Evolutionary conservation across 139 green algal genomes (phyloP).

Genomic region (Chlamydomonas sp.): DNA sequence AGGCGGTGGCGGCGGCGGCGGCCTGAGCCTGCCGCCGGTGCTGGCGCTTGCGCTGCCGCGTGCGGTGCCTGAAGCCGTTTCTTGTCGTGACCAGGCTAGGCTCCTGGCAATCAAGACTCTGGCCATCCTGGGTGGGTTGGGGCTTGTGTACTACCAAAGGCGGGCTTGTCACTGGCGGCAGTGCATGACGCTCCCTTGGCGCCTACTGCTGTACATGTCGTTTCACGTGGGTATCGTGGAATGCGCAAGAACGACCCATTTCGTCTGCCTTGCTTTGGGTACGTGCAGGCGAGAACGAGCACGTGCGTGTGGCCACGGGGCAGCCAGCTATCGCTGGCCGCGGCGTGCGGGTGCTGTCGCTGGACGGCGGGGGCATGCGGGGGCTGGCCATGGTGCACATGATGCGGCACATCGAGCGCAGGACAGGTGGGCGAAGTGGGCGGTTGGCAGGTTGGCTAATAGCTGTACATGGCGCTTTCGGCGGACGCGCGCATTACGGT

Average conservation of each 20-base stretch:
- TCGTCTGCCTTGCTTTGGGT: background rate
- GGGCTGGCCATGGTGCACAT: conserved; percentile 83
- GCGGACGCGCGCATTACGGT: no score
- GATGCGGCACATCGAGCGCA: conserved; percentile 77
- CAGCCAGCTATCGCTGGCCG: conserved; percentile 62
- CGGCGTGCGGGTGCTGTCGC: conserved; percentile 90
- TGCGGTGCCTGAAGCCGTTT: conserved; percentile 12
- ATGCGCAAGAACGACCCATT: background rate
- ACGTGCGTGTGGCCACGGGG: conserved; percentile 67
- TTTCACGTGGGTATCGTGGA: no score
- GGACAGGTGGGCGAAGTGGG: conserved; percentile 38
- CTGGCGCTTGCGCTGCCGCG: conserved; percentile 10
- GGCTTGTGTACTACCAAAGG: background rate
- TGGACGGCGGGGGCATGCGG: conserved; percentile 97
- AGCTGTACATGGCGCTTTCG: no score
- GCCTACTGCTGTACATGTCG: no score
- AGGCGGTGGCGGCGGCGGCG: background rate
- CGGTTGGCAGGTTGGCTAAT: background rate
- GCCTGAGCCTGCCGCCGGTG: background rate
- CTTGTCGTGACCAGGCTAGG: conserved; percentile 14
- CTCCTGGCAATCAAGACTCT: conserved; percentile 73
- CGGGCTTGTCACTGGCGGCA: no score
- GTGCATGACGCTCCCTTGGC: no score
- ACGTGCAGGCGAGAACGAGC: conserved; percentile 77
- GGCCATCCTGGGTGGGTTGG: conserved; percentile 73